These are phyloP conservation scores for Hanseniaspora uvarum DNA, from an alignment of 1,139 yeast species.

Conservation along the genomic window DNA sequence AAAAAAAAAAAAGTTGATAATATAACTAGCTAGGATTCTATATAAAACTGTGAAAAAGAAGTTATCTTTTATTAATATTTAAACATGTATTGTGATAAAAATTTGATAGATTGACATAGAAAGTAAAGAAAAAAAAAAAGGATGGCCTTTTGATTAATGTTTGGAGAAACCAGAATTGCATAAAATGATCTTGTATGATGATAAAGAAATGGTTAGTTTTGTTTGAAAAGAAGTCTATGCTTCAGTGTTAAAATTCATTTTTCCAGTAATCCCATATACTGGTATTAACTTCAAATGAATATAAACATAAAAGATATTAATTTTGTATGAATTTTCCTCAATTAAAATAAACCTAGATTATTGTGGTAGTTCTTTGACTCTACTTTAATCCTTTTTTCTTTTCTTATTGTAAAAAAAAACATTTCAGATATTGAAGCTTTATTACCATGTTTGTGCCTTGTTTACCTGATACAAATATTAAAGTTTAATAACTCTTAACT, in stretches of 20 bases:
- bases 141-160: neutral
- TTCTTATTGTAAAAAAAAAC: neutral
- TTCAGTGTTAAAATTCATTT: neutral
- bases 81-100: neutral
- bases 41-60: neutral
- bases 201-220: neutral
- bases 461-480: neutral
- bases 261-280: neutral
- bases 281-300: neutral
- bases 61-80: neutral
- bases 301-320: neutral
- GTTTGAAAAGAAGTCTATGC: neutral
- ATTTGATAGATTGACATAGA: neutral
- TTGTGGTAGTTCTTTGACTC: neutral
- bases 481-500: neutral
- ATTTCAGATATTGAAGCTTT: neutral
- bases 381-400: neutral
- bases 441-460: neutral
- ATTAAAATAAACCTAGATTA: neutral
- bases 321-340: neutral
- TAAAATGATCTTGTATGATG: neutral
- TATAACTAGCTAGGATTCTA: neutral
- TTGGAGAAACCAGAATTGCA: neutral
- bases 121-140: neutral
- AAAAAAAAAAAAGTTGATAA: neutral